Base-by-base conservation (phyloP, 2,329 filamentous ascomycete species). In the Calonectria hongkongensis region DNA sequence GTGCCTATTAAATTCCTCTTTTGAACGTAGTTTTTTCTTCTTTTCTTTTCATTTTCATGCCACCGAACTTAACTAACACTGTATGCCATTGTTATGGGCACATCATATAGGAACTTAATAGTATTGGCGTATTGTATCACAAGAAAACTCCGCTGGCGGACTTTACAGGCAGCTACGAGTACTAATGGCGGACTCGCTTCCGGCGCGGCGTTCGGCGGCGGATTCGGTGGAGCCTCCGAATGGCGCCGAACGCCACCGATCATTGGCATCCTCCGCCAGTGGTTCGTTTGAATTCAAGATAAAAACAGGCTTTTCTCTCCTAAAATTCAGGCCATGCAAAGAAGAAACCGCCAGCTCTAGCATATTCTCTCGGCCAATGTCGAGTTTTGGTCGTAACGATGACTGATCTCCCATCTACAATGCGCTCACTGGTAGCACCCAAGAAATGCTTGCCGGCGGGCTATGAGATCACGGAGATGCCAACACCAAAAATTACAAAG, bases 351-450 rank as follows among this genome's bases (percentile, higher is more conserved):
- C 33, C 10, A 9, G 33, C 33, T 10, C 33, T 10, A 12, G 6
- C 33, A 36, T 36, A 36, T 9, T 36, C 8, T 9, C 9, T 36
- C 10, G 33, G 33, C 33, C 33, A 36, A 36, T 6, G 33, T 36
- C 33, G 33, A 12, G 33, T 36, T 36, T 36, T 36, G 33, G 12
- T 10, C 7, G 10, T 28, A 51, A 75, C 54, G 16, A 85, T 84
- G 83, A 50, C 75, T 2, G 66, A 75, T 18, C 45, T 85, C 58
- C 82, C 84, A n/a, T 50, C 73, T 6, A 86, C 82, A 1, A 88
- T 87, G 85, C 85, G 86, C 72, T 83, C 86, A 7, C 83, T 89
- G 45, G 83, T 85, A 16, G 85, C 85, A 33, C 84, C 81, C 0
- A 85, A 81, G 51, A 83, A 84, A 68, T 84, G 84, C 73, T 75